phyloP scores from a whole-genome alignment of 2,329 filamentous ascomycete species.

The Thielaviopsis ethacetica region DNA sequence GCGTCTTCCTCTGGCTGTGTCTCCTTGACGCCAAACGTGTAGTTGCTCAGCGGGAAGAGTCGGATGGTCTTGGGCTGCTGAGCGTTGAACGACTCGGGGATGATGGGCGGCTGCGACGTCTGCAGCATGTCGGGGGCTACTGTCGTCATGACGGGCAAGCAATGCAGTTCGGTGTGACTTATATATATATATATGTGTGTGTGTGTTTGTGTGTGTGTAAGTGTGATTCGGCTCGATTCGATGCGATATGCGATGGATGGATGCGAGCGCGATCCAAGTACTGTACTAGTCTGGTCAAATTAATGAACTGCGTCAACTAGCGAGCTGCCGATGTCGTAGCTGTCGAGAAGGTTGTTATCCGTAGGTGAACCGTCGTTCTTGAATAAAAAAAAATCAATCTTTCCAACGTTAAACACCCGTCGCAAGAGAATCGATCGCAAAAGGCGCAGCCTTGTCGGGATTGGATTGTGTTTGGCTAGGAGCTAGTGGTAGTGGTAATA shows the following conservation, averaged over 20 bases:
- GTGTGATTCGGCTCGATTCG: too few species aligned
- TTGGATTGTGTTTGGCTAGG: too few species aligned
- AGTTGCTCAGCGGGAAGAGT: constrained; percentile 90
- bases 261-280: too few species aligned
- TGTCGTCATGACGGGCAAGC: constrained; percentile 51
- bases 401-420: background rate
- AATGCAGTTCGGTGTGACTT: background rate
- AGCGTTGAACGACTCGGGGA: constrained; percentile 70
- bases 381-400: too few species aligned
- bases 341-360: too few species aligned
- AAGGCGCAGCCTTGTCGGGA: background rate
- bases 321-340: too few species aligned
- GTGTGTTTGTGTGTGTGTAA: background rate
- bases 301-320: too few species aligned
- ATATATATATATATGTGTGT: background rate
- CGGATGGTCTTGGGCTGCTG: constrained; percentile 83
- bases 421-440: background rate
- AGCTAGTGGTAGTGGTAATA: too few species aligned
- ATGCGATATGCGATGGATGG: too few species aligned
- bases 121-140: constrained; percentile 61
- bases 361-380: too few species aligned
- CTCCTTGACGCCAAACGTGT: constrained; percentile 97
- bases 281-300: too few species aligned
- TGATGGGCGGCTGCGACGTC: constrained; percentile 60
- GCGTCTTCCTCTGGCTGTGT: constrained; percentile 96